phyloP scores from a whole-genome alignment of 2,329 filamentous ascomycete species.

The Seiridium unicorne region DNA sequence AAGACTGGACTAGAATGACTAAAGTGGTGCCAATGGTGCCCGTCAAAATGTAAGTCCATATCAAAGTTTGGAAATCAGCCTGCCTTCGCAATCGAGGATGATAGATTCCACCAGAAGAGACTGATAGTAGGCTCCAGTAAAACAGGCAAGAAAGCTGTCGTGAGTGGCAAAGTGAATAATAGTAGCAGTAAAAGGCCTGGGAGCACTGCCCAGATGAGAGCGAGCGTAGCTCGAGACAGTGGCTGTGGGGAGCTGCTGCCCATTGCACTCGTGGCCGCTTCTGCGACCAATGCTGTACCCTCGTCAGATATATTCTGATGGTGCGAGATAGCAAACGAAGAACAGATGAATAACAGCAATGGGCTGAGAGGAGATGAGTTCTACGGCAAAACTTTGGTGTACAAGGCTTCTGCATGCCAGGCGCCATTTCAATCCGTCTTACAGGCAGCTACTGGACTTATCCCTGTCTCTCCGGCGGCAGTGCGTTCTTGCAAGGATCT shows the following conservation, averaged over 20 bases:
- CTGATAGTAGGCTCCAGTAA: not conserved
- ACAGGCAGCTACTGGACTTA: not conserved
- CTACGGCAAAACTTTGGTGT: no score
- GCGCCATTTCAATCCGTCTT: not conserved
- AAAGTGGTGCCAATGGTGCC: slow-evolving; percentile 14
- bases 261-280: not conserved
- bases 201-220: not conserved
- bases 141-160: not conserved
- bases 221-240: not conserved
- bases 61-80: slow-evolving; percentile 10
- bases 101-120: not conserved
- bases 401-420: not conserved
- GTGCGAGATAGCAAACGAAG: not conserved
- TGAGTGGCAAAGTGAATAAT: not conserved
- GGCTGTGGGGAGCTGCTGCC: not conserved
- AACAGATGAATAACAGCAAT: not conserved
- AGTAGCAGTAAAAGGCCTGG: not conserved
- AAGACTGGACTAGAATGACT: slow-evolving; percentile 10
- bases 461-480: no score
- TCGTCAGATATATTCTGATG: not conserved
- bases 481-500: no score
- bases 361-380: no score
- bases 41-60: slow-evolving; percentile 16
- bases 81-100: not conserved
- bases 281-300: not conserved